Evolutionary conservation across 2,329 filamentous ascomycete genomes (phyloP).

Genomic region (Metarhizium anisopliae): DNA sequence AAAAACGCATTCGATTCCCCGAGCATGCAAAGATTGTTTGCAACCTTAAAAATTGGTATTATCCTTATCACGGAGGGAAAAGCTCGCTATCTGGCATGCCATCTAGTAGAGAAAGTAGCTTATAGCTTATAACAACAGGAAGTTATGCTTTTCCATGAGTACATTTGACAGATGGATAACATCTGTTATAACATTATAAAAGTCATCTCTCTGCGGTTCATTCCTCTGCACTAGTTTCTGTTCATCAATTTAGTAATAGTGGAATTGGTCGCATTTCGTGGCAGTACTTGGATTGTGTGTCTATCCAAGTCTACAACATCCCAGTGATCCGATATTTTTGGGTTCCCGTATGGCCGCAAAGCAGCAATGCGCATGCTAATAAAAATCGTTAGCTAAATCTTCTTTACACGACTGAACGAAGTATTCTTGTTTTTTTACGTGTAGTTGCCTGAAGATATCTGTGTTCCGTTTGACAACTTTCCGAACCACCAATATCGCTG

Average conservation of each 20-base stretch:
- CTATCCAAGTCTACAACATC: constrained; percentile 23
- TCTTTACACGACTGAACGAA: neutral
- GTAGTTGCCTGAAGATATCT: constrained; percentile 31
- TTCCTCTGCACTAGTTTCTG: neutral
- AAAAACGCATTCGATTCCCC: neutral
- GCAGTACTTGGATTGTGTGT: constrained; percentile 25
- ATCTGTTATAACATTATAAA: neutral
- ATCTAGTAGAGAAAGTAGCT: neutral
- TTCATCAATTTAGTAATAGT: constrained; percentile 5
- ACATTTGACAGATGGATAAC: neutral
- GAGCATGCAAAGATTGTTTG: neutral
- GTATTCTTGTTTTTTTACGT: constrained; percentile 19
- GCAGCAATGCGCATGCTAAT: constrained; percentile 31
- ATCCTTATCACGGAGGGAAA: neutral
- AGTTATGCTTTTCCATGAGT: neutral
- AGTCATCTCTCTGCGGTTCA: neutral
- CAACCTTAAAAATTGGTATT: neutral
- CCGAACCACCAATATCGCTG: constrained; percentile 33
- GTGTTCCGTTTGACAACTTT: constrained; percentile 30
- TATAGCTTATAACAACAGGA: neutral
- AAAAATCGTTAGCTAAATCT: neutral
- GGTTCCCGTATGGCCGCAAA: constrained; percentile 31
- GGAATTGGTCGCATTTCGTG: constrained; percentile 19
- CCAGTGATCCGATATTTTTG: constrained; percentile 31
- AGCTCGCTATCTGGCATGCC: neutral